Evolutionary conservation across 2,329 filamentous ascomycete genomes (phyloP).

Genomic region (Coniochaeta sp.): DNA sequence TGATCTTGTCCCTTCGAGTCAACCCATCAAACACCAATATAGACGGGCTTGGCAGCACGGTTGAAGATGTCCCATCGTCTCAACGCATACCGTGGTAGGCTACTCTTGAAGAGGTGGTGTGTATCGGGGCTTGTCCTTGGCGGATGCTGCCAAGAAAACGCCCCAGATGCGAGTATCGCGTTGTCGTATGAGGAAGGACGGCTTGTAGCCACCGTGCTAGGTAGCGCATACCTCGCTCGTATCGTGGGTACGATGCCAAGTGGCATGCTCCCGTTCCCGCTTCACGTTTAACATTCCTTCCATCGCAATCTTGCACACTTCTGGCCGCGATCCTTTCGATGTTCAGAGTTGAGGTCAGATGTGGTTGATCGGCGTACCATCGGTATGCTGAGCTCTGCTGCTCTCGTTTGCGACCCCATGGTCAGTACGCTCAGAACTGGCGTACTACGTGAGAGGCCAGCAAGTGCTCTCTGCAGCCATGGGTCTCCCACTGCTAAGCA

Average conservation of each 20-base stretch:
- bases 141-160: not conserved
- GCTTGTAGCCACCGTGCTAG: not conserved
- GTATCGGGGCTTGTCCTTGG: not conserved
- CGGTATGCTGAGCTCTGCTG: not conserved
- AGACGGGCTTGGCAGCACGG: not conserved
- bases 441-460: not conserved
- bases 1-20: not conserved
- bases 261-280: not conserved
- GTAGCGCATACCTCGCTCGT: no score
- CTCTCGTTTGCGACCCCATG: not conserved
- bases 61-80: not conserved
- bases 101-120: no score
- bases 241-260: not conserved
- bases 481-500: constrained; percentile 9
- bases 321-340: no score
- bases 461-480: constrained; percentile 4
- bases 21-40: not conserved
- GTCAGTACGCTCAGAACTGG: not conserved
- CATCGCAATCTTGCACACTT: not conserved
- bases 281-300: not conserved
- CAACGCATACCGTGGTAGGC: not conserved
- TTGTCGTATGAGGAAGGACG: not conserved
- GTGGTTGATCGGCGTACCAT: not conserved
- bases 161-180: not conserved
- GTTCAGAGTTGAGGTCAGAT: no score